phyloP scores from a whole-genome alignment of 1,139 yeast species.

The Wickerhamomyces sp. region DNA sequence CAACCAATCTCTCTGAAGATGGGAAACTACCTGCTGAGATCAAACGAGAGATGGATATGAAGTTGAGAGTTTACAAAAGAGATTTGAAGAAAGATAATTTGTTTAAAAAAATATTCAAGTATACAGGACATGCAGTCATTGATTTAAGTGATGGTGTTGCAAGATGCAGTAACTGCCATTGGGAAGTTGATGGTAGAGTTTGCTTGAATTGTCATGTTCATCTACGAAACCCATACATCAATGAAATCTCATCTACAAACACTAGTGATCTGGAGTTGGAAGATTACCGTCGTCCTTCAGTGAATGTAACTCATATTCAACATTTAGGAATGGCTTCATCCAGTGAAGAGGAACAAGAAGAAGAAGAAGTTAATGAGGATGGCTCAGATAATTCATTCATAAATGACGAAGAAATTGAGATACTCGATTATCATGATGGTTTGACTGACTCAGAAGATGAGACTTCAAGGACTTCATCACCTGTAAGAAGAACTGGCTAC shows the following conservation, averaged over 20 bases:
- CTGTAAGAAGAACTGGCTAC: slow-evolving; percentile 5
- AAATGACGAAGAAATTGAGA: slow-evolving; percentile 5
- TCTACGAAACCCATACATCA: slow-evolving; percentile 10
- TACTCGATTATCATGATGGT: not conserved
- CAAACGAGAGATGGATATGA: slow-evolving; percentile 22
- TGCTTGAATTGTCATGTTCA: slow-evolving; percentile 49
- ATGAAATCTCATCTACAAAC: slow-evolving; percentile 1
- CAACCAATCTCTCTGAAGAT: slow-evolving; percentile 26
- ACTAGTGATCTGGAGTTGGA: not conserved
- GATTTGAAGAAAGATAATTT: slow-evolving; percentile 34
- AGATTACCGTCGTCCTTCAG: no score
- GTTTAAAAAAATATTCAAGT: slow-evolving; percentile 46
- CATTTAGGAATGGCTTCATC: no score
- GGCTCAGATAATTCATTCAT: slow-evolving; percentile 9
- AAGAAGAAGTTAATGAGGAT: not conserved
- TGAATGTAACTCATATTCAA: no score
- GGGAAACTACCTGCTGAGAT: slow-evolving; percentile 22
- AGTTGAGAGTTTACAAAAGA: slow-evolving; percentile 30
- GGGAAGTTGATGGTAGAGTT: slow-evolving; percentile 64
- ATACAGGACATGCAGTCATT: slow-evolving; percentile 48
- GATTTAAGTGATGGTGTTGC: slow-evolving; percentile 75
- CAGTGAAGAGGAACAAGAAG: no score
- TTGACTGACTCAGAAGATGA: not conserved
- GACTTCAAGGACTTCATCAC: slow-evolving; percentile 6
- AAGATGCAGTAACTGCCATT: slow-evolving; percentile 73